A percentile compares a stretch with the other conserved stretches of the same genome.
Evolutionary conservation across 805 yeast genomes (phyloP).

Genomic region (Ogataea pignaliae): DNA sequence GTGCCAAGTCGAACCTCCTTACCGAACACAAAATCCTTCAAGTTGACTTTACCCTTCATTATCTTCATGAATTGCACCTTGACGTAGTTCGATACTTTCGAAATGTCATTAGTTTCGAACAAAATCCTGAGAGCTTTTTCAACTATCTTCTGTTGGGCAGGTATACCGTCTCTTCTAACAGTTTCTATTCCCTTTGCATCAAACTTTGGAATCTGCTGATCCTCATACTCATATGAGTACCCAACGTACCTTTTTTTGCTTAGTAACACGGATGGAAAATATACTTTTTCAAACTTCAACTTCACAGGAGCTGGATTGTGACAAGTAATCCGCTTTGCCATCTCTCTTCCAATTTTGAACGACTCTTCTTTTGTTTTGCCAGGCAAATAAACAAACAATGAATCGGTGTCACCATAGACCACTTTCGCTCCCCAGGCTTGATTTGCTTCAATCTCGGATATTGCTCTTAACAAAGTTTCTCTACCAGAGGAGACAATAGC

Average conservation of each 20-base stretch:
- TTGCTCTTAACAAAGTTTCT: slow-evolving; percentile 72
- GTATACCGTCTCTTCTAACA: slow-evolving; percentile 89
- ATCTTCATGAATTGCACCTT: slow-evolving; percentile 64
- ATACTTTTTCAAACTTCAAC: slow-evolving; percentile 88
- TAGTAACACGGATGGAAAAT: slow-evolving; percentile 76
- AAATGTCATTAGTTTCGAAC: slow-evolving; percentile 69
- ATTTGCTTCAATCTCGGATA: slow-evolving; percentile 57
- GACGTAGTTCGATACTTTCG: slow-evolving; percentile 63
- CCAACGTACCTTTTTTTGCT: slow-evolving; percentile 94
- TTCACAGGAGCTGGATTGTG: slow-evolving; percentile 76
- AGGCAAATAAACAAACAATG: slow-evolving; percentile 85
- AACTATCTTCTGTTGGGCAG: slow-evolving; percentile 81
- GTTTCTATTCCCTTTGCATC: slow-evolving; percentile 98
- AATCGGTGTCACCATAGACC: slow-evolving; percentile 96
- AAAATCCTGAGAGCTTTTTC: slow-evolving; percentile 63
- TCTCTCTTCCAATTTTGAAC: slow-evolving; percentile 64
- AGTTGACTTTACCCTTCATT: slow-evolving; percentile 52
- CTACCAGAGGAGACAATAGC: slow-evolving; percentile 89
- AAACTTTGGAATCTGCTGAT: slow-evolving; percentile 57
- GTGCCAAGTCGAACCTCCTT: slow-evolving; percentile 83
- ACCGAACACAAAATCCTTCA: slow-evolving; percentile 87
- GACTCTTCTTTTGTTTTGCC: slow-evolving; percentile 78
- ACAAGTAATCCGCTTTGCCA: slow-evolving; percentile 60
- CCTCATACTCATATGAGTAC: slow-evolving; percentile 58
- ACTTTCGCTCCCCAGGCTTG: slow-evolving; percentile 81